Percentiles rank a stretch among this genome's conserved stretches.
phyloP scores from a whole-genome alignment of 192 early-diverging fungal species.

The Obelidium mucronatum region DNA sequence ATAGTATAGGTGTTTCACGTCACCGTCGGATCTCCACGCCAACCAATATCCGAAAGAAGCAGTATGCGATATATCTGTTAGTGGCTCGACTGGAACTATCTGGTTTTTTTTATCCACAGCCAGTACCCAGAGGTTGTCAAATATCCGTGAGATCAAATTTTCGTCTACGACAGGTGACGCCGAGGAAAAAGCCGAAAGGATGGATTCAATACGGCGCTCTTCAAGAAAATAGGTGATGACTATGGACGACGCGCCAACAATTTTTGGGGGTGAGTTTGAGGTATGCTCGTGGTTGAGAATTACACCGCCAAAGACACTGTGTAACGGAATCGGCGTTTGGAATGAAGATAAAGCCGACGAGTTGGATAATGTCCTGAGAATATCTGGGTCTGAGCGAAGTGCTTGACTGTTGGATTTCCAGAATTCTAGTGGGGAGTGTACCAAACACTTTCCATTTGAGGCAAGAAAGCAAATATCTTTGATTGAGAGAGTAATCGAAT shows the following conservation, averaged over 20 bases:
- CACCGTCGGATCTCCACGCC: slow-evolving; percentile 34
- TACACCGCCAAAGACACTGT: slow-evolving; percentile 46
- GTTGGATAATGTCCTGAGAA: slow-evolving; percentile 44
- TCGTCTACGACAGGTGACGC: neutral
- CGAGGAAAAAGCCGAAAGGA: neutral
- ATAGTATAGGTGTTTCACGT: slow-evolving; percentile 53
- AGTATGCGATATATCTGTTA: neutral
- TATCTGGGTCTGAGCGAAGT: slow-evolving; percentile 38
- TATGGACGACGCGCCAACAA: slow-evolving; percentile 55
- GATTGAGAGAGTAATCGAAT: neutral
- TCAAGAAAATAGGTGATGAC: slow-evolving; percentile 64
- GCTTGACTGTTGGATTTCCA: slow-evolving; percentile 40
- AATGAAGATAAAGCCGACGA: slow-evolving; percentile 38
- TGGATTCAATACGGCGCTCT: slow-evolving; percentile 24
- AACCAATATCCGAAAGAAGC: neutral
- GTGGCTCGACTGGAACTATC: neutral
- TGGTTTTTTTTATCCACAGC: slow-evolving; percentile 19
- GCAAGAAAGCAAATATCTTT: neutral
- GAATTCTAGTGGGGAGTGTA: slow-evolving; percentile 66
- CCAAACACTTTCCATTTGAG: slow-evolving; percentile 48
- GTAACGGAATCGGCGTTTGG: slow-evolving; percentile 45
- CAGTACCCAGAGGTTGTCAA: slow-evolving; percentile 54
- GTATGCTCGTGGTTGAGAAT: neutral
- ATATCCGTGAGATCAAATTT: slow-evolving; percentile 35
- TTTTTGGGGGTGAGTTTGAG: neutral